Base-by-base conservation (phyloP, 768 basidiomycete genomes). In the Roridomyces roridus region DNA sequence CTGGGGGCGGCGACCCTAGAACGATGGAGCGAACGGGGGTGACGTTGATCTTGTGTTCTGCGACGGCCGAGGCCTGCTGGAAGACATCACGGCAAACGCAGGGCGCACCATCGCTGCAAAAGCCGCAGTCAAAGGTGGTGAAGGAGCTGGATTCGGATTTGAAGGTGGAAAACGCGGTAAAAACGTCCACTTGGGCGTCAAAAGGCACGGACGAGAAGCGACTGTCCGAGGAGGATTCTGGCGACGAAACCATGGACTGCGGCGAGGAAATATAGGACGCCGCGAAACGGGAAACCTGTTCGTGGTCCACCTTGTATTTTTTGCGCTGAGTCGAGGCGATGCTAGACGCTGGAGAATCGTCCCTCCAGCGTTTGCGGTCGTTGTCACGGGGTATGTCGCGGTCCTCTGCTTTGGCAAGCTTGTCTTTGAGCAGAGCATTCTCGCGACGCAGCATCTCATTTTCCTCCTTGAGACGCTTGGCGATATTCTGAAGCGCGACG, bases 401-500 rank as follows among this genome's bases (percentile, higher is more conserved):
- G n/a, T 75, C 73, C 43, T 71, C 82, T 31, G 80, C 63, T 36
- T 70, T 71, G 10, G 72, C 62, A 1, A 86, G 65, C 62, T 71
- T 82, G 31, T 83, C 81, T 67, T 81, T 85, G 26, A 94, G 80
- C 9, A 73, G 64, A 24, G 69, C 60, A 65, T 94, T 94, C 72
- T 94, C 91, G 57, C 77, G 75, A 46, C 84, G 84, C 17, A 94
- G 79, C 15, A 74, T 74, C 48, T 92, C 89, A 62, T 95, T 95
- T 69, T 95, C 93, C 63, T 92, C 91, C 72, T 94, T 94, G 54
- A 91, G 80, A 28, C 86, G 84, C 73, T 92, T 93, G 14, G 91
- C 91, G 50, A 92, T 83, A 49, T 80, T 85, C 72, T 94, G 93
- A 20, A 95, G 77, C 42, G 91, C 90, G 46, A 94, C 85, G 66